Conservation (phyloP, 2,329 filamentous ascomycete species). For the Fusarium burgessii region DNA sequence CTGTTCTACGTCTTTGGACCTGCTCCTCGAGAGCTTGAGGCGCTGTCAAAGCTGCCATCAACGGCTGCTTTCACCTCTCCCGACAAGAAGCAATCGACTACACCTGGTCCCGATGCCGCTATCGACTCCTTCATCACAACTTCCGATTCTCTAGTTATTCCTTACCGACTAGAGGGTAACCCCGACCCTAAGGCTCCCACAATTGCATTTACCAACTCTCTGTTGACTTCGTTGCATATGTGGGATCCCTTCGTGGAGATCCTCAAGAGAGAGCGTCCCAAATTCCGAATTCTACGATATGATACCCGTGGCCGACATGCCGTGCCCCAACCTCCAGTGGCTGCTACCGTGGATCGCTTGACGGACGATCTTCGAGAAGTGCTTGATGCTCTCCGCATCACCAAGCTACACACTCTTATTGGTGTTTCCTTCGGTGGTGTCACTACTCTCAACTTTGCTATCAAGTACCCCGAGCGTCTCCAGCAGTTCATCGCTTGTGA, state of each 20-base stretch:
- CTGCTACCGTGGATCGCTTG: constrained; percentile 73
- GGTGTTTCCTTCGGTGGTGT: constrained; percentile 87
- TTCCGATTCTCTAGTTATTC: constrained; percentile 74
- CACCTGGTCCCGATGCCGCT: constrained; percentile 62
- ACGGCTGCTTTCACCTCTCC: constrained; percentile 64
- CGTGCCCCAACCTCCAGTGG: constrained; percentile 59
- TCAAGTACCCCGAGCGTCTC: constrained; percentile 72
- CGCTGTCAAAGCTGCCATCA: constrained; percentile 63
- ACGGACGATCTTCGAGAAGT: constrained; percentile 75
- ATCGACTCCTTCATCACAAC: constrained; percentile 78
- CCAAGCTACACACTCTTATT: constrained; percentile 73
- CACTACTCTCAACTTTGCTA: constrained; percentile 78
- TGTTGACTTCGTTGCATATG: constrained; percentile 82
- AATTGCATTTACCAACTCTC: constrained; percentile 82
- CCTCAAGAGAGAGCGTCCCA: constrained; percentile 69
- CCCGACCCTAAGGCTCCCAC: constrained; percentile 74
- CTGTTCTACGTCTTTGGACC: constrained; percentile 86
- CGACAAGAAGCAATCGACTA: constrained; percentile 67
- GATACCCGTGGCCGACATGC: constrained; percentile 76
- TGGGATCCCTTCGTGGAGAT: constrained; percentile 80
- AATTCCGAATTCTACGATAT: constrained; percentile 81
- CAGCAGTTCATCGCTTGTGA: constrained; percentile 78
- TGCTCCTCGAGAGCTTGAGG: constrained; percentile 74
- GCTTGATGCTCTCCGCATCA: constrained; percentile 76
- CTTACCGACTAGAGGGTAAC: constrained; percentile 82